phyloP scores from a whole-genome alignment of 2,329 filamentous ascomycete species.

The Fusarium pininemorale region DNA sequence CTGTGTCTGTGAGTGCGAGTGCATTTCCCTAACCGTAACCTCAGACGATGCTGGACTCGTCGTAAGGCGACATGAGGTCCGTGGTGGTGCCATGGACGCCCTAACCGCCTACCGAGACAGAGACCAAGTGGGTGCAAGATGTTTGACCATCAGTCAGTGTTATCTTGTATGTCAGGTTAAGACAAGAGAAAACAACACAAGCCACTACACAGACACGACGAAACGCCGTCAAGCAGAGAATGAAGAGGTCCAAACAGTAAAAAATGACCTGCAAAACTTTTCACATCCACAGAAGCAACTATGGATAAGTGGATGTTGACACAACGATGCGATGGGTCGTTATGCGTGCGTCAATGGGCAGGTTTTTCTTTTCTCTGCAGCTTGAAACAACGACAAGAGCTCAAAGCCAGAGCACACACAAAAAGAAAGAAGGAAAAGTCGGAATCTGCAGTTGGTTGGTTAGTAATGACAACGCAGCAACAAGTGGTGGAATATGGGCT shows the following conservation, averaged over 20 bases:
- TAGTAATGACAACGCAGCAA: slow-evolving; percentile 5
- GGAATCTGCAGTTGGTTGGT: slow-evolving; percentile 17
- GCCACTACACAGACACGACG: slow-evolving; percentile 6
- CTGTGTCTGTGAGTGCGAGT: neutral
- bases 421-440: neutral
- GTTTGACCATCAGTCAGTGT: slow-evolving; percentile 23
- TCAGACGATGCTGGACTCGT: slow-evolving; percentile 39
- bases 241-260: neutral
- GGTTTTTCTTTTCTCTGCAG: slow-evolving; percentile 8
- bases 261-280: slow-evolving; percentile 25
- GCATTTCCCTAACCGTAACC: slow-evolving; percentile 30
- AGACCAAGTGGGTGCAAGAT: slow-evolving; percentile 23
- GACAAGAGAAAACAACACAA: slow-evolving; percentile 8
- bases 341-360: slow-evolving; percentile 23
- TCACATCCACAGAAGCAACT: slow-evolving; percentile 38
- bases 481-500: neutral
- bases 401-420: slow-evolving; percentile 5
- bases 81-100: slow-evolving; percentile 41
- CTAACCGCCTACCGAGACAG: slow-evolving; percentile 15
- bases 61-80: slow-evolving; percentile 39
- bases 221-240: neutral
- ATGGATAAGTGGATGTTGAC: slow-evolving; percentile 27
- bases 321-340: slow-evolving; percentile 19
- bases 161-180: slow-evolving; percentile 20
- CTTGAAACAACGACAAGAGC: slow-evolving; percentile 10